Evolutionary conservation across 805 yeast genomes (phyloP).

Genomic region (Blastobotrys chiropterorum): DNA sequence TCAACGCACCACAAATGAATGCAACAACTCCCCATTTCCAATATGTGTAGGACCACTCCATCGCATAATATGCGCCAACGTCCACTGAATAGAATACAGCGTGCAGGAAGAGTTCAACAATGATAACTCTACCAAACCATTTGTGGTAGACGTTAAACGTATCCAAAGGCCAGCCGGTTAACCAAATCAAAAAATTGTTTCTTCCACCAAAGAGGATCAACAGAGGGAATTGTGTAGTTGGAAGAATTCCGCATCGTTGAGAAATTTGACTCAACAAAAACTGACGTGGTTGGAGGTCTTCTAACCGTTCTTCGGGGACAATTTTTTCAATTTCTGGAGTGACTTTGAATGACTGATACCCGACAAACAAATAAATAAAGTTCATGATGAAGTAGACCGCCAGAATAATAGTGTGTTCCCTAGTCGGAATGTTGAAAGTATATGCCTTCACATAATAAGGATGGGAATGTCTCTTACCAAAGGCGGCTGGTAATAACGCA

Average conservation of each 20-base stretch:
- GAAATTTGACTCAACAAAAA: conserved; percentile 25
- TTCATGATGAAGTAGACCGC: conserved; percentile 29
- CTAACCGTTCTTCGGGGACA: background rate
- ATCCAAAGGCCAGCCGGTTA: conserved; percentile 58
- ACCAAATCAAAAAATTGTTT: conserved; percentile 57
- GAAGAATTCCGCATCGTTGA: conserved; percentile 37
- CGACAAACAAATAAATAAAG: conserved; percentile 22
- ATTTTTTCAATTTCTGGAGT: conserved; percentile 11
- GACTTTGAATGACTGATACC: conserved; percentile 7
- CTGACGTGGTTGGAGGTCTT: background rate
- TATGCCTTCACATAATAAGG: conserved; percentile 14
- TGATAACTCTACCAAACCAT: conserved; percentile 53
- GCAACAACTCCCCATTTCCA: conserved; percentile 38
- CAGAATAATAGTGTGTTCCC: conserved; percentile 32
- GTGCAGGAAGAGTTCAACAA: conserved; percentile 50
- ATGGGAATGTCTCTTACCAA: conserved; percentile 22
- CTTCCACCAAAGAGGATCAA: conserved; percentile 59
- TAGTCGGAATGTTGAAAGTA: conserved; percentile 29
- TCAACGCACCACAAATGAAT: conserved; percentile 37
- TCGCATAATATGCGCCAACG: conserved; percentile 50
- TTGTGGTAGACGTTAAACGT: conserved; percentile 57
- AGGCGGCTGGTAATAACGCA: conserved; percentile 26
- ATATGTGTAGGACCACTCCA: conserved; percentile 43
- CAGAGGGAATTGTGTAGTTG: conserved; percentile 41
- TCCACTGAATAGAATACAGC: conserved; percentile 46